Evolutionary conservation across 1,284 basidiomycete genomes (phyloP).

Genomic region (Heterobasidion parviporum): DNA sequence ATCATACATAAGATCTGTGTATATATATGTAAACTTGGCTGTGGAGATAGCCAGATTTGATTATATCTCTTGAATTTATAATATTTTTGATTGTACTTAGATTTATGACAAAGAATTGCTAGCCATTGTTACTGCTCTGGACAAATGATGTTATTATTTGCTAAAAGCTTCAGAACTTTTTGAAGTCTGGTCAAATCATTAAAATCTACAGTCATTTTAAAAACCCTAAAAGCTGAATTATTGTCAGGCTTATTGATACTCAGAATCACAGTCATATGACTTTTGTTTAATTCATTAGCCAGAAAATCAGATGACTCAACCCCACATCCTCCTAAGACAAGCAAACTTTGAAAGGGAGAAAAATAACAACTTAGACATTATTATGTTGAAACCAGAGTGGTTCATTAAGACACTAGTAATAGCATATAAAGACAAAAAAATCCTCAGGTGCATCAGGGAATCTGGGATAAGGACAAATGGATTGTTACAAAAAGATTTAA

Average conservation of each 20-base stretch:
- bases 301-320: neutral
- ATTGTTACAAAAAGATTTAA: too few relatives aligned
- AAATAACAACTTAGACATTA: neutral
- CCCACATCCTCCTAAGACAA: neutral
- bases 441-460: too few relatives aligned
- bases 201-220: conserved; percentile 18
- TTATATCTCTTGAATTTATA: too few relatives aligned
- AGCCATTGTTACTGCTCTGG: conserved; percentile 15
- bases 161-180: conserved; percentile 8
- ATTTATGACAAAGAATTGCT: conserved; percentile 29
- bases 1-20: too few relatives aligned
- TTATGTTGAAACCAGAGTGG: neutral
- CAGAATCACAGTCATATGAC: neutral
- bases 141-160: conserved; percentile 18
- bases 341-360: neutral
- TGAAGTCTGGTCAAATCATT: conserved; percentile 18
- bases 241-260: conserved; percentile 12
- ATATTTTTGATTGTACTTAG: too few relatives aligned
- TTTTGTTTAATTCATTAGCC: neutral
- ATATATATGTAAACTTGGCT: too few relatives aligned
- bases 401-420: too few relatives aligned
- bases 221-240: conserved; percentile 10
- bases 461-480: too few relatives aligned
- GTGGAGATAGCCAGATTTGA: too few relatives aligned
- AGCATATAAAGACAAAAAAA: too few relatives aligned